These are phyloP conservation scores for Podila epicladia DNA, from an alignment of 192 early-diverging fungal genomes.

Conservation along the genomic window DNA sequence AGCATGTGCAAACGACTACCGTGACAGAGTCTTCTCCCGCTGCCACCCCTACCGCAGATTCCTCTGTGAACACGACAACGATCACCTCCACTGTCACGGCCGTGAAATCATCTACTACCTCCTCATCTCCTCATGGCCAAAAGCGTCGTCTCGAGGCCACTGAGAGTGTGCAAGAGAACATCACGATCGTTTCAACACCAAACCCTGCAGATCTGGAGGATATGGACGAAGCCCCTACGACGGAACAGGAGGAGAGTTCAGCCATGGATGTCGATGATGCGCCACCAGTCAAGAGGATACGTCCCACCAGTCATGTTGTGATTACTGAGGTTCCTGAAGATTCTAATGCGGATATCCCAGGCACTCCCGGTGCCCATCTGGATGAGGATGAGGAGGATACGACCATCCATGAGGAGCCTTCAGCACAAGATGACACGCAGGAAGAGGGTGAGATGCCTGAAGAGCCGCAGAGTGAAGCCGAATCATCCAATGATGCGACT, in stretches of 20 bases:
- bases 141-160: constrained; percentile 44
- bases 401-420: neutral
- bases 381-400: constrained; percentile 8
- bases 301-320: constrained; percentile 33
- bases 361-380: constrained; percentile 14
- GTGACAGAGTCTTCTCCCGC: constrained; percentile 10
- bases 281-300: constrained; percentile 34
- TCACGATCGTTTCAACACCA: constrained; percentile 44
- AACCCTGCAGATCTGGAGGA: constrained; percentile 37
- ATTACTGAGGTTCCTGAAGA: constrained; percentile 37
- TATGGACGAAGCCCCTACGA: constrained; percentile 14
- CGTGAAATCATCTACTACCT: neutral
- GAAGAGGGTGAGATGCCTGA: constrained; percentile 38
- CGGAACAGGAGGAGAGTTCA: constrained; percentile 13
- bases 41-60: constrained; percentile 1
- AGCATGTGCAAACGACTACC: constrained; percentile 12
- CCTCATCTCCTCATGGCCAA: constrained; percentile 24
- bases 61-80: neutral
- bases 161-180: constrained; percentile 40
- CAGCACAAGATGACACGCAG: neutral
- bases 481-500: neutral
- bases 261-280: constrained; percentile 48
- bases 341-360: neutral
- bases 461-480: constrained; percentile 1
- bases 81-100: constrained; percentile 2